phyloP scores from a whole-genome alignment of 257 asterid genomes.

The Nemophila menziesii region DNA sequence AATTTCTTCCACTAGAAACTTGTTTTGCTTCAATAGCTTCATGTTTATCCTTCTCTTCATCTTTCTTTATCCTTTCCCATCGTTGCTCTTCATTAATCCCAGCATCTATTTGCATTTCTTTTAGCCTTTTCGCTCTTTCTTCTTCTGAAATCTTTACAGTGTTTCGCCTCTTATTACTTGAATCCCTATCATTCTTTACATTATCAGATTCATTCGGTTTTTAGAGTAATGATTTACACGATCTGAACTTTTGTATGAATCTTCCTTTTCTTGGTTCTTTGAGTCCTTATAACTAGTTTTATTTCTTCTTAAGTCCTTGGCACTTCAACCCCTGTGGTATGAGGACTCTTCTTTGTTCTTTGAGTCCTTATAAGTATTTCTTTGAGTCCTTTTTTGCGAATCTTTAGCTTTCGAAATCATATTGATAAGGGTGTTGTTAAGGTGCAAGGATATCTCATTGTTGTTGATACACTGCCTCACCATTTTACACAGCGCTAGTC shows the following conservation, averaged over 20 bases:
- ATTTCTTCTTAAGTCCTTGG: slow-evolving; percentile 22
- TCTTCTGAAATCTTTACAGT: slow-evolving; percentile 65
- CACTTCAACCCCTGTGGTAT: too few species aligned
- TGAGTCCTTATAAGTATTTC: too few species aligned
- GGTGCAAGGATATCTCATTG: too few species aligned
- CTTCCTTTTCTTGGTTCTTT: slow-evolving; percentile 19
- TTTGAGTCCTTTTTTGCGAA: too few species aligned
- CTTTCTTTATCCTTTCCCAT: slow-evolving; percentile 79
- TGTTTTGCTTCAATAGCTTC: slow-evolving; percentile 47
- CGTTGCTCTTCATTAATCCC: slow-evolving; percentile 82
- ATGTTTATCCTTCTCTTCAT: slow-evolving; percentile 58
- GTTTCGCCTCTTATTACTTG: slow-evolving; percentile 24
- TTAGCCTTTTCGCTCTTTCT: slow-evolving; percentile 78
- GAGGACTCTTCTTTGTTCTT: too few species aligned
- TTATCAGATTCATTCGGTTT: slow-evolving; percentile 19
- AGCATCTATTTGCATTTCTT: slow-evolving; percentile 95
- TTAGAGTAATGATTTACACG: slow-evolving; percentile 23
- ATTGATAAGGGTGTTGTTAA: too few species aligned
- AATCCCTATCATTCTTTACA: slow-evolving; percentile 12
- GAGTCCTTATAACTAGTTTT: slow-evolving; percentile 19
- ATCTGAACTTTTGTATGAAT: slow-evolving; percentile 10
- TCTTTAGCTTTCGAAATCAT: too few species aligned
- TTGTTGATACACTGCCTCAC: too few species aligned
- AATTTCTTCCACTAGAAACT: slow-evolving; percentile 48
- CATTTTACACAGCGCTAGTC: too few species aligned